phyloP scores from a whole-genome alignment of 805 yeast species.

The Maudiozyma saulgeensis region DNA sequence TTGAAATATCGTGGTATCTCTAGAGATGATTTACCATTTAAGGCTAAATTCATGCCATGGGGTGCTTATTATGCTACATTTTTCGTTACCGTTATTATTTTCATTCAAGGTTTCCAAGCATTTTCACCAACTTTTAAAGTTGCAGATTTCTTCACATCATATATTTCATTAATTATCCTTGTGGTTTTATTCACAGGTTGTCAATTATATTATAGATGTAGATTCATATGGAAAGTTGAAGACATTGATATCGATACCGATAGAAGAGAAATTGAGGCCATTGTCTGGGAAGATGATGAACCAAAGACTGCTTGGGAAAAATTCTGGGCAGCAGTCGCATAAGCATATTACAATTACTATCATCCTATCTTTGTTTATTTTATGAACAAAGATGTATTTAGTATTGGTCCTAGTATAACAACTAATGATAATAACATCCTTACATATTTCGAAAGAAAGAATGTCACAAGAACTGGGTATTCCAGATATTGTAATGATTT shows the following conservation, averaged over 20 bases:
- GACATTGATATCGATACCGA: constrained; percentile 59
- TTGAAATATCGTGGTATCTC: constrained; percentile 51
- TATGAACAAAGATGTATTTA: neutral
- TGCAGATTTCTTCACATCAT: constrained; percentile 51
- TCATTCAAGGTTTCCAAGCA: constrained; percentile 59
- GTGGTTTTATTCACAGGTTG: constrained; percentile 41
- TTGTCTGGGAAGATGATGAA: constrained; percentile 43
- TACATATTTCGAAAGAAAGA: no score
- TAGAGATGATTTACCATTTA: constrained; percentile 57
- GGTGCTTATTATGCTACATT: constrained; percentile 52
- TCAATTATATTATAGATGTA: constrained; percentile 41
- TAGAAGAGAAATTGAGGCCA: constrained; percentile 49
- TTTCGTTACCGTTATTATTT: constrained; percentile 44
- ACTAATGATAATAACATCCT: no score
- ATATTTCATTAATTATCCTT: constrained; percentile 51
- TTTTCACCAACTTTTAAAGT: constrained; percentile 48
- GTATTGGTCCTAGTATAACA: no score
- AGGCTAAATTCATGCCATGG: constrained; percentile 55
- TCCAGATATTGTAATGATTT: no score
- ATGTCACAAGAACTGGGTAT: no score
- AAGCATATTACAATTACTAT: constrained; percentile 1
- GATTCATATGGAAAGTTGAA: constrained; percentile 38
- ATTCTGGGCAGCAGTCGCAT: constrained; percentile 36
- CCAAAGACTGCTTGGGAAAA: constrained; percentile 46
- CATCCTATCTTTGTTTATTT: neutral